A percentile compares a stretch with the other conserved stretches of the same genome.
Evolutionary conservation across 805 yeast species (phyloP).

Genomic region (Sungouiella thailandica): DNA sequence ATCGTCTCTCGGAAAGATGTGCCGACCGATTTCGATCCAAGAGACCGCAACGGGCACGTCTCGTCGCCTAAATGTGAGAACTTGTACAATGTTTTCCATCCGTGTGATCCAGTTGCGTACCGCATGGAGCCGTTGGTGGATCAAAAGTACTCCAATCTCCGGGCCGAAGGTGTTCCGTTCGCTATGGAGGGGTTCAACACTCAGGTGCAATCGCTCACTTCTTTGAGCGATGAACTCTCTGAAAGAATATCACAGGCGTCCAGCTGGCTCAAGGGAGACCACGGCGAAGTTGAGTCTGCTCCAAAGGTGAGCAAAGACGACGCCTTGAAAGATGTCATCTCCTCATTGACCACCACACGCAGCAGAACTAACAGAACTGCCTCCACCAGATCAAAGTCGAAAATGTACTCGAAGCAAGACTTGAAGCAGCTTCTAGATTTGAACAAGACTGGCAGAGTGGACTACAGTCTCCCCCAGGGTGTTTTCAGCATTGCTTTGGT

Average conservation of each 20-base stretch:
- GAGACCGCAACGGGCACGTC: slow-evolving; percentile 7
- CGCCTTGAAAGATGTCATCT: slow-evolving; percentile 38
- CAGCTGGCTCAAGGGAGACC: slow-evolving; percentile 25
- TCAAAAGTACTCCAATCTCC: slow-evolving; percentile 41
- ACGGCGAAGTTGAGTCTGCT: slow-evolving; percentile 5
- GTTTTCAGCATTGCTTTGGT: slow-evolving; percentile 74
- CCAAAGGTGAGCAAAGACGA: slow-evolving; percentile 23
- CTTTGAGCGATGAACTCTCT: slow-evolving; percentile 33
- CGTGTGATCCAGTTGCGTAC: slow-evolving; percentile 89
- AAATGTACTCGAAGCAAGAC: slow-evolving; percentile 24
- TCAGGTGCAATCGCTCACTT: slow-evolving; percentile 40
- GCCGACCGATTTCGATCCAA: slow-evolving; percentile 17
- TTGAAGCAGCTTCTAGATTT: slow-evolving; percentile 37
- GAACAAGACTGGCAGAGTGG: slow-evolving; percentile 76
- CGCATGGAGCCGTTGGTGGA: slow-evolving; percentile 80
- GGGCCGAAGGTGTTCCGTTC: slow-evolving; percentile 57
- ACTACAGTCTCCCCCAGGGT: slow-evolving; percentile 74
- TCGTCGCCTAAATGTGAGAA: slow-evolving; percentile 57
- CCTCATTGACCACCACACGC: slow-evolving; percentile 17
- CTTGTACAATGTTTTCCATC: slow-evolving; percentile 79
- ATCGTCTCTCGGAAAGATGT: slow-evolving; percentile 41
- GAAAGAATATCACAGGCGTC: slow-evolving; percentile 32
- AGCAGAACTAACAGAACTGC: slow-evolving; percentile 13
- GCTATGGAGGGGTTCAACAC: slow-evolving; percentile 49
- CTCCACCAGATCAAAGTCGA: slow-evolving; percentile 17